phyloP scores from a whole-genome alignment of 257 asterid genomes.

The Nicotiana undulata region DNA sequence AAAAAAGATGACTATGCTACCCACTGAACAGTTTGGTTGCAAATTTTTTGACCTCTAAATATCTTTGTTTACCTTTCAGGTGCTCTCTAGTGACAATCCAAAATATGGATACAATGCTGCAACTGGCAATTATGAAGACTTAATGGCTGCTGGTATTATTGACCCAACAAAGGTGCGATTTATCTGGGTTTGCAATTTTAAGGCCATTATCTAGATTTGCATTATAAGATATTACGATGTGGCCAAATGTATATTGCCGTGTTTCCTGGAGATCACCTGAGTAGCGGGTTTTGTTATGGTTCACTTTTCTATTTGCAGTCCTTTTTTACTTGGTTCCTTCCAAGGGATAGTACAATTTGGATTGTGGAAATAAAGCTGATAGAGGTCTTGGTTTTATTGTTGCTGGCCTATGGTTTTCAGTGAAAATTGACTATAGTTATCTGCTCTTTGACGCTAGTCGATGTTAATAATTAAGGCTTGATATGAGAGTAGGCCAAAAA shows the following conservation, averaged over 20 bases:
- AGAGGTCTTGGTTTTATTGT: too few relatives aligned
- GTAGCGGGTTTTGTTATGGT: neutral
- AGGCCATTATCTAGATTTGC: neutral
- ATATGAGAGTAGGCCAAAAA: neutral
- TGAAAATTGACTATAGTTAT: neutral
- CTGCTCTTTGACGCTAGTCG: neutral
- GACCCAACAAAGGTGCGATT: slow-evolving; percentile 86
- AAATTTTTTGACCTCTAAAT: too few relatives aligned
- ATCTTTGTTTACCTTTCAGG: slow-evolving; percentile 28
- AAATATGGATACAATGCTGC: slow-evolving; percentile 92
- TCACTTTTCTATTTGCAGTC: neutral
- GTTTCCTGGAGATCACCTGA: neutral
- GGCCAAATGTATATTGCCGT: neutral
- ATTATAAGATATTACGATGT: neutral
- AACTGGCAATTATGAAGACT: slow-evolving; percentile 86
- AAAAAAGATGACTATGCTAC: neutral
- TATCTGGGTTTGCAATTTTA: neutral
- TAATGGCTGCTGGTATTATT: slow-evolving; percentile 94
- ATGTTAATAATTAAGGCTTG: neutral
- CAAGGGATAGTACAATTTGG: neutral
- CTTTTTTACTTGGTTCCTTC: neutral
- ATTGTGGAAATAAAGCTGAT: neutral
- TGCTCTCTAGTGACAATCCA: slow-evolving; percentile 73
- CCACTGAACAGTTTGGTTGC: neutral
- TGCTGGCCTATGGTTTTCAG: neutral